Evolutionary conservation across 768 basidiomycete species (phyloP), one percentile per base, ranked within the genome.

Genomic region (Rhodosporidiobolus odoratus): DNA sequence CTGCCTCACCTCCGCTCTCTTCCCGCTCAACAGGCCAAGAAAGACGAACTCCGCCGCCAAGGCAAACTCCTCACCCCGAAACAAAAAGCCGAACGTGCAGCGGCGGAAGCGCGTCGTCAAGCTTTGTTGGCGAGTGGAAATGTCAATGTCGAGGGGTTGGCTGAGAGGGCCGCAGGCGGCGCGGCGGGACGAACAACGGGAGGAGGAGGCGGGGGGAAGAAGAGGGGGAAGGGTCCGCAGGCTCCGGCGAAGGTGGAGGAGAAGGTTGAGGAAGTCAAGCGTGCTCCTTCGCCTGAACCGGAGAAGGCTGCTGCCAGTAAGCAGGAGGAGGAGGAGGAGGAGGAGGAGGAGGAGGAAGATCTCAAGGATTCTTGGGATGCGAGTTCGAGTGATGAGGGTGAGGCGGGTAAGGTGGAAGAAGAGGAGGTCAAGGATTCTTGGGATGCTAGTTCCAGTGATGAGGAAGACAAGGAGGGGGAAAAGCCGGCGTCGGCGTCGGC

Each of bases 31-130:
- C 77, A 94, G 92, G 88, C 86, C 54, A 96, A 95, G 80, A 87
- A 87, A 61, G 94, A 96, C 76, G 79, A 89, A 61, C 88, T 90
- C 21, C 92, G 90, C 84, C 95, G 93, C 79, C 94, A 98, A 81
- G 96, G 96, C 32, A 86, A 89, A 56, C 82, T 95, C 34, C 84
- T 98, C 59, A 98, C 95, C n/a, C 93, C 95, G 80, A 96, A 94
- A 81, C 94, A 98, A 79, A 95, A 92, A 80, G 89, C 91, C 77
- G 94, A 97, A 79, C 88, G 85, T 75, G 90, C 89, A 30, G 89
- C 87, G 74, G 93, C 92, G 4, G 94, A 97, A 79, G 86, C 91
- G 38, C 88, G 93, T 65, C 90, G 87, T 78, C 86, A 95, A 78
- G 94, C 95, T 3, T 85, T 98, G 62, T 83, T 98, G 59, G 89